These are phyloP conservation scores for Xylaria bambusicola DNA, from an alignment of 495 filamentous ascomycete species.

Conservation along the genomic window DNA sequence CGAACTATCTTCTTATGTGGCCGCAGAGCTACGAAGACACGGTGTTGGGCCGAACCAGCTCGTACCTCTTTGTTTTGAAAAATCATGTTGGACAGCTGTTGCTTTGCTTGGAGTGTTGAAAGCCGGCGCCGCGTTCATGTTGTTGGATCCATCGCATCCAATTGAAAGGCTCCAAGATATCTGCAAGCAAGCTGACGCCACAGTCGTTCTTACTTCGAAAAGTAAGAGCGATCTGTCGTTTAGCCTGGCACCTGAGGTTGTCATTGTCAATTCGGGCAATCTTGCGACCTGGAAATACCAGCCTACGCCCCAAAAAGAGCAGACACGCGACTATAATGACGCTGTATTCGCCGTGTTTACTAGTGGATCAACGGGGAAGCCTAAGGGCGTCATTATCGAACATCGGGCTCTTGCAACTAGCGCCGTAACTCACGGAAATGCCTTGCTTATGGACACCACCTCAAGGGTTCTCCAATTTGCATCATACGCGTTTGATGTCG, in stretches of 20 bases:
- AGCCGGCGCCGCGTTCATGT: slow-evolving; percentile 60
- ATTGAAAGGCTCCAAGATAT: slow-evolving; percentile 40
- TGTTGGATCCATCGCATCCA: slow-evolving; percentile 59
- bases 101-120: slow-evolving; percentile 58
- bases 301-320: not conserved
- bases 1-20: slow-evolving; percentile 33
- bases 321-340: not conserved
- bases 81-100: slow-evolving; percentile 57
- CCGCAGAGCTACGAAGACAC: slow-evolving; percentile 40
- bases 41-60: slow-evolving; percentile 54
- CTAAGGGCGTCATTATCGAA: slow-evolving; percentile 47
- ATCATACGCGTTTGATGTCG: slow-evolving; percentile 58
- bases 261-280: not conserved
- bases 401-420: slow-evolving; percentile 48
- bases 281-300: not conserved
- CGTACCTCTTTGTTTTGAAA: slow-evolving; percentile 61
- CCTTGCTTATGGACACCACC: slow-evolving; percentile 35
- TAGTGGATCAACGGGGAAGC: slow-evolving; percentile 17
- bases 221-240: not conserved
- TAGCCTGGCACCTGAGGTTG: not conserved
- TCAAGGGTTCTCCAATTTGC: slow-evolving; percentile 57
- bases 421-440: slow-evolving; percentile 28
- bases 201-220: not conserved
- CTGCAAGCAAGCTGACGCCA: not conserved
- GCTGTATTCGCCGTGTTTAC: slow-evolving; percentile 51